Conservation (phyloP, 345 rosid genomes). For the Pistacia vera region DNA sequence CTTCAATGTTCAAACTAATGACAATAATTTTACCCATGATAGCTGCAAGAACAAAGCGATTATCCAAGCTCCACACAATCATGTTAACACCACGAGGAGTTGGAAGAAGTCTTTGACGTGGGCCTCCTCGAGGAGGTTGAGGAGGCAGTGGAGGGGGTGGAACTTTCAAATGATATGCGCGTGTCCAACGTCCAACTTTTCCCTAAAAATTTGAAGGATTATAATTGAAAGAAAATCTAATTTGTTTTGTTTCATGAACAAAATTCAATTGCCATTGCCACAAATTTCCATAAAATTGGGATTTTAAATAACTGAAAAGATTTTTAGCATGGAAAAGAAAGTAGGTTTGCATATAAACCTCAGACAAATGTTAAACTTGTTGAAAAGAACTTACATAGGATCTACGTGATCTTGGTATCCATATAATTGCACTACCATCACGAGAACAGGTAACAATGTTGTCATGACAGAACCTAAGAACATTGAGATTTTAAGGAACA, state of each 20-base stretch:
- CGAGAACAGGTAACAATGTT: conserved; percentile 98
- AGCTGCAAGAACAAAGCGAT: conserved; percentile 99
- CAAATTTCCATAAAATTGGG: conserved; percentile 2
- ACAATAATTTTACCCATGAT: conserved; percentile 77
- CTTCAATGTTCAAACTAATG: conserved; percentile 3
- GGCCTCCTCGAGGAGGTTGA: conserved; percentile 99
- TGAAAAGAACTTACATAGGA: conserved; percentile 62
- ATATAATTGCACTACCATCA: conserved; percentile 99
- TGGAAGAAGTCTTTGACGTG: conserved; percentile 95
- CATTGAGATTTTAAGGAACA: conserved; percentile 13
- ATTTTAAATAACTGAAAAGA: conserved; percentile 4
- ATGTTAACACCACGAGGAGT: conserved; percentile 99
- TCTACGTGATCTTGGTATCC: conserved; percentile 93
- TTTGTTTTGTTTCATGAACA: neutral
- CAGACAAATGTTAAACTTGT: conserved; percentile 10
- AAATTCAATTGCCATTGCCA: conserved; percentile 7
- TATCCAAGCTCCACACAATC: conserved; percentile 99
- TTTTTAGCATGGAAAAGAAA: conserved; percentile 7
- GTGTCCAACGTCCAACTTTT: conserved; percentile 90
- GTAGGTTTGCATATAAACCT: conserved; percentile 9
- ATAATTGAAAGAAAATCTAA: conserved; percentile 9
- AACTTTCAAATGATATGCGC: conserved; percentile 92
- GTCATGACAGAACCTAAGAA: conserved; percentile 89
- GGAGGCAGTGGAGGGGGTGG: conserved; percentile 99
- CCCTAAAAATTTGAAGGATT: conserved; percentile 46